Percentiles rank a stretch among this genome's conserved stretches.
phyloP scores from a whole-genome alignment of 129 eudicot species.

The Oenanthe sinensis region DNA sequence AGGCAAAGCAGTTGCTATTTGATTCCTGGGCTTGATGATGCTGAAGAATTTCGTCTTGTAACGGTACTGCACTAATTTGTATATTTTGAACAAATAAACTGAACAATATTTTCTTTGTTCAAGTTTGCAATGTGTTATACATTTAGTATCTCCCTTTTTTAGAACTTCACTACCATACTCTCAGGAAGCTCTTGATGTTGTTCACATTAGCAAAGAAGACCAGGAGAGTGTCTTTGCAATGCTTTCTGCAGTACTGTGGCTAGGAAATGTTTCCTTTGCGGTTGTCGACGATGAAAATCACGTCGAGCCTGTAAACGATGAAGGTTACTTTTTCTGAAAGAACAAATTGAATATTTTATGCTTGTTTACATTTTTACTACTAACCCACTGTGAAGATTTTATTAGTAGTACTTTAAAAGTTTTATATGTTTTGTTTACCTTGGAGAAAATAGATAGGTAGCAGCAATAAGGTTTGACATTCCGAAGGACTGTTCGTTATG shows the following conservation, averaged over 20 bases:
- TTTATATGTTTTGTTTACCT: neutral
- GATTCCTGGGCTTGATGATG: constrained; percentile 94
- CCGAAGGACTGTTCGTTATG: neutral
- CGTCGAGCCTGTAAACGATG: constrained; percentile 77
- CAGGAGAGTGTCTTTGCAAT: constrained; percentile 86
- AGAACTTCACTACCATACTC: neutral
- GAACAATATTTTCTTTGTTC: neutral
- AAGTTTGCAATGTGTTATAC: neutral
- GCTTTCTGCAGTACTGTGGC: constrained; percentile 95
- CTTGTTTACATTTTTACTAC: neutral
- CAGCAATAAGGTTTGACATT: neutral
- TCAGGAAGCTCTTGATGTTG: constrained; percentile 95
- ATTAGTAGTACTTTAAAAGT: neutral
- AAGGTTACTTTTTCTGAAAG: constrained; percentile 45
- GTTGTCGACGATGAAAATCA: constrained; percentile 80
- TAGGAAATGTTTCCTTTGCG: constrained; percentile 73
- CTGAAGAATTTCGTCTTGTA: constrained; percentile 70
- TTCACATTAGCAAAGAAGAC: constrained; percentile 83
- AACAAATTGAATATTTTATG: neutral
- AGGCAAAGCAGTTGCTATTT: constrained; percentile 79
- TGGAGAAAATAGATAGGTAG: neutral
- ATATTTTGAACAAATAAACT: neutral
- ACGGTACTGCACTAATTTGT: constrained; percentile 31
- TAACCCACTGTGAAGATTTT: neutral
- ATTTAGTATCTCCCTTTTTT: neutral